phyloP scores from a whole-genome alignment of 163 green algal species.

The Prototheca cutis region DNA sequence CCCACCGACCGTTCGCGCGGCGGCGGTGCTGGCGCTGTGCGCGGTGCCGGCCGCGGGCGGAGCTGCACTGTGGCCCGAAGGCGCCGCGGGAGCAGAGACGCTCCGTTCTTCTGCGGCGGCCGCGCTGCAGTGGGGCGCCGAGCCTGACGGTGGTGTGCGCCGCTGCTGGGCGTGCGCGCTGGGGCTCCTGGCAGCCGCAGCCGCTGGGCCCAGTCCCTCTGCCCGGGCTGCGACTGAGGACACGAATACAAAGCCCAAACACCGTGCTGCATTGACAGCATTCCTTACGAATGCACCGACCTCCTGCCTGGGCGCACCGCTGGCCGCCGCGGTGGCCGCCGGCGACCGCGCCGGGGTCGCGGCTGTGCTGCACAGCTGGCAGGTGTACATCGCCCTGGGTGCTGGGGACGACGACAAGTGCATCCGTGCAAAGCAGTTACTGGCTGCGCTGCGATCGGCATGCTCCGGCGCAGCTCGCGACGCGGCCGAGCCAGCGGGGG shows the following conservation, averaged over 20 bases:
- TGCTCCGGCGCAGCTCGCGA: background rate
- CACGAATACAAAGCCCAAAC: constrained; percentile 16
- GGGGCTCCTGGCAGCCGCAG: constrained; percentile 36
- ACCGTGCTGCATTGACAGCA: constrained; percentile 20
- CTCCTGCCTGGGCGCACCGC: constrained; percentile 42
- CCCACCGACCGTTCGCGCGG: constrained; percentile 15
- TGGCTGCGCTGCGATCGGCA: too few species aligned
- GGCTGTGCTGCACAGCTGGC: constrained; percentile 52
- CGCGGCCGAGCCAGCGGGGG: constrained; percentile 3
- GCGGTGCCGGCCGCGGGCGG: constrained; percentile 40
- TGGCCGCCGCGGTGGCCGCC: constrained; percentile 36
- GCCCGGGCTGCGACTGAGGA: constrained; percentile 12
- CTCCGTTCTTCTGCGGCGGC: constrained; percentile 14
- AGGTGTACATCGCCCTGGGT: constrained; percentile 29
- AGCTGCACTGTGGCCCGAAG: constrained; percentile 38
- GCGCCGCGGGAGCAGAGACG: constrained; percentile 13
- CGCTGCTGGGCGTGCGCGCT: constrained; percentile 36
- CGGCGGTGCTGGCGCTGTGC: constrained; percentile 32
- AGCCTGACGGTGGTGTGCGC: constrained; percentile 7
- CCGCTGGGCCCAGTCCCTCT: constrained; percentile 2
- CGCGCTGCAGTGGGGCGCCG: constrained; percentile 13
- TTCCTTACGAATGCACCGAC: constrained; percentile 21
- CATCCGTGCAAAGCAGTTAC: too few species aligned
- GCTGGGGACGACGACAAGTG: too few species aligned
- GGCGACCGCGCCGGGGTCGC: constrained; percentile 22